These are phyloP conservation scores for Saccharum spontaneum DNA, from an alignment of 176 grass and related monocot species.

Conservation along the genomic window DNA sequence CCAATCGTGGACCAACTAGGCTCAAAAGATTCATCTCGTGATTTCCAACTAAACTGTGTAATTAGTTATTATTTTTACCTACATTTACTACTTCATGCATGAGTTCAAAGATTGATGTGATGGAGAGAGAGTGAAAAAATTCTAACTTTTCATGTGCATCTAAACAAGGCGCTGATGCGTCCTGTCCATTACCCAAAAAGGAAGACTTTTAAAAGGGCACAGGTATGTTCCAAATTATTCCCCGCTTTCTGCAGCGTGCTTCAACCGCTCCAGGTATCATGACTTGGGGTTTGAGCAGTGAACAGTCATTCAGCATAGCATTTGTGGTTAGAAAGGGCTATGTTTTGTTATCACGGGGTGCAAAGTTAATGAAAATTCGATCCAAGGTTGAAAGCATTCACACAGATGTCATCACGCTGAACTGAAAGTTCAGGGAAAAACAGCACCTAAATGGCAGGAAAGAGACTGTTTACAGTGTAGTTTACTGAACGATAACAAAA, in stretches of 20 bases:
- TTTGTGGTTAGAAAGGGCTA: background rate
- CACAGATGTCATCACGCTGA: background rate
- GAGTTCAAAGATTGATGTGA: too few relatives aligned
- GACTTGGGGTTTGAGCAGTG: background rate
- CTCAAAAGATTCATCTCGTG: too few relatives aligned
- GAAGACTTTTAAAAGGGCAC: too few relatives aligned
- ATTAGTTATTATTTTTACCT: too few relatives aligned
- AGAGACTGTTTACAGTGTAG: background rate
- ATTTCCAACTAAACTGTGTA: too few relatives aligned
- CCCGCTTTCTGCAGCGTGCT: background rate
- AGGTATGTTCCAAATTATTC: too few relatives aligned
- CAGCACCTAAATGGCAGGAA: background rate
- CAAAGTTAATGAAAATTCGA: background rate
- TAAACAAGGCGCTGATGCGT: too few relatives aligned
- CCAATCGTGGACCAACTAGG: too few relatives aligned
- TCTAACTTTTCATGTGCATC: too few relatives aligned
- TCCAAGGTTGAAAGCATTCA: background rate
- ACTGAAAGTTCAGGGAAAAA: background rate
- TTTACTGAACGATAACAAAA: background rate
- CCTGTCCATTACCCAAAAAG: too few relatives aligned
- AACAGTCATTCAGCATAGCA: background rate
- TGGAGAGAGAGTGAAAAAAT: too few relatives aligned
- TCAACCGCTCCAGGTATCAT: background rate
- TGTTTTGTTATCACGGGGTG: background rate
- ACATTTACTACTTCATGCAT: too few relatives aligned